Evolutionary conservation across 192 early-diverging fungal species (phyloP), one percentile per base, ranked within the genome.

Genomic region (Backusella tarrabulga): DNA sequence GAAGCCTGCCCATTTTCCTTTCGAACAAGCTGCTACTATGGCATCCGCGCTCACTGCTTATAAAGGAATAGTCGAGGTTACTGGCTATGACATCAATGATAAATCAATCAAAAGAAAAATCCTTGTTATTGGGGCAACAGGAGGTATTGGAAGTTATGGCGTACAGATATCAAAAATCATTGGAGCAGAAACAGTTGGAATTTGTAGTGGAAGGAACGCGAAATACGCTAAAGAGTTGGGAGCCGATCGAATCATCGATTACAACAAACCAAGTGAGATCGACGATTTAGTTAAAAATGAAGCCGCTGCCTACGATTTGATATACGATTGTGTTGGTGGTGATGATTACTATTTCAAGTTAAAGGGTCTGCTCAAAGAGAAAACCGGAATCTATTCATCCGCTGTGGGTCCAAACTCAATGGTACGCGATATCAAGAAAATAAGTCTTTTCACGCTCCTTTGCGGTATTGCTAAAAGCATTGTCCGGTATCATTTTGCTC

Each of bases 201-300:
- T 89, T 11, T 90, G 88, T 68, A 85, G 84, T 1, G 81, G 80
- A 23, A 73, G 67, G 11, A 91, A 91, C 29, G 44, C 77, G 4
- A 67, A 80, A 34, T 71, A 83, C 29, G 83, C 88, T 67, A 72
- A 70, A 6, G 60, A 84, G 23, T 78, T 72, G 69, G 91, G 91
- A n/a, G 90, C 89, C 0, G 89, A 91, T 70, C 44, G 79, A 34
- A 81, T 84, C 0, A 73, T 91, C 8, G 90, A 92, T 71, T 91
- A 91, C 78, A 87, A 63, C 8, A 77, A 77, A n/a, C 72, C 77
- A 35, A 79, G 86, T 63, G 75, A 82, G n/a, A 73, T 73, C 23
- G 74, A 78, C 11, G 70, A 29, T 0, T 66, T 75, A 1, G 41
- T 63, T 17, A 70, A 77, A 26, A 12, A 36, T 7, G 79, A 76